phyloP scores from a whole-genome alignment of 768 basidiomycete species.

The Hericium erinaceus region DNA sequence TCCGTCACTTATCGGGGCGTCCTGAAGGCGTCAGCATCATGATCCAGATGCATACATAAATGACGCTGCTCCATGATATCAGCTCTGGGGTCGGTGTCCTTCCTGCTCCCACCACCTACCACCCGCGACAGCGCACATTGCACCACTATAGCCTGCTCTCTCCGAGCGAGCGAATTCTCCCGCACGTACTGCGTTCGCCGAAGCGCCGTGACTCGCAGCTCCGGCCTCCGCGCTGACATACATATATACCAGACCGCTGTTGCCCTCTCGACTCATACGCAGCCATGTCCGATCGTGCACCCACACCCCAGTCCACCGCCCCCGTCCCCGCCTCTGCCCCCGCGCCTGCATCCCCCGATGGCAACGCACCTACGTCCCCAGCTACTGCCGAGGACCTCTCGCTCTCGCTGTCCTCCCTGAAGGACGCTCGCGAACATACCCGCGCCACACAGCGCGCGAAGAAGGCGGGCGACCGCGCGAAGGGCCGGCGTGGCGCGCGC shows the following conservation, averaged over 20 bases:
- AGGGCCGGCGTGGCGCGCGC: neutral
- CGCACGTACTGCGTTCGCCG: too few species aligned
- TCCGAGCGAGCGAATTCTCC: too few species aligned
- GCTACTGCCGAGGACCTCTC: neutral
- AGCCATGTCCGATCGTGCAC: neutral
- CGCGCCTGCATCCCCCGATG: neutral
- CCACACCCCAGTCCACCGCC: neutral
- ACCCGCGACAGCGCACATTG: too few species aligned
- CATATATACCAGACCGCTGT: neutral
- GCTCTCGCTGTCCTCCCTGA: conserved; percentile 1
- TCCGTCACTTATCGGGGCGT: too few species aligned
- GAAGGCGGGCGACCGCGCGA: conserved; percentile 14
- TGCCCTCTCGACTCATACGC: neutral
- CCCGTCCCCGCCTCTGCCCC: neutral
- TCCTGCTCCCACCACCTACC: too few species aligned
- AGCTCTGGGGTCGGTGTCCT: too few species aligned
- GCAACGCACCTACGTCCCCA: neutral
- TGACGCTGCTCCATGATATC: too few species aligned
- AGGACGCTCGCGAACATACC: conserved; percentile 6
- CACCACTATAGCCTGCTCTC: too few species aligned
- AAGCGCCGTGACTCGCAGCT: too few species aligned
- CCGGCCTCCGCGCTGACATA: neutral
- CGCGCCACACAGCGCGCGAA: conserved; percentile 9
- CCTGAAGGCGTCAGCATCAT: too few species aligned
- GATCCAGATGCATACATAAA: too few species aligned